These are phyloP conservation scores for Coprinopsis cinerea DNA, from an alignment of 768 basidiomycete species.

Conservation along the genomic window DNA sequence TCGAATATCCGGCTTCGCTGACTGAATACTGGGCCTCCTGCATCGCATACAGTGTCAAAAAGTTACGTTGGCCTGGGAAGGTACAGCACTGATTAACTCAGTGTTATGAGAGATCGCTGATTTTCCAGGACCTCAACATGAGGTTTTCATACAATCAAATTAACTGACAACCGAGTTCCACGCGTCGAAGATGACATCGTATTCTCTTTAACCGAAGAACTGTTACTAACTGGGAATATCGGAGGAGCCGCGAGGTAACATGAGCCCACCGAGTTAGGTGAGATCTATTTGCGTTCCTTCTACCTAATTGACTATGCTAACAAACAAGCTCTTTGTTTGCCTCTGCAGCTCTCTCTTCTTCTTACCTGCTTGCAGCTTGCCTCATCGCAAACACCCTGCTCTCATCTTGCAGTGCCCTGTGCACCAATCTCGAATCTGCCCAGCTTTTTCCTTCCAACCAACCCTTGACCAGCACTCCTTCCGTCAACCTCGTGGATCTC, in stretches of 20 bases:
- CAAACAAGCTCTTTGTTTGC: slow-evolving; percentile 31
- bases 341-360: slow-evolving; percentile 16
- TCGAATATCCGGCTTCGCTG: neutral
- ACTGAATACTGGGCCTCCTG: neutral
- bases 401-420: slow-evolving; percentile 15
- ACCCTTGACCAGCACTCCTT: slow-evolving; percentile 32
- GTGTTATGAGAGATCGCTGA: neutral
- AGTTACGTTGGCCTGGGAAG: slow-evolving; percentile 6
- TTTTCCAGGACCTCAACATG: slow-evolving; percentile 22
- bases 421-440: slow-evolving; percentile 16
- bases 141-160: slow-evolving; percentile 30
- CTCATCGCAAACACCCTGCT: slow-evolving; percentile 18
- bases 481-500: slow-evolving; percentile 44
- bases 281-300: slow-evolving; percentile 17
- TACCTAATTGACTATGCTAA: slow-evolving; percentile 31
- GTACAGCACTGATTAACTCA: slow-evolving; percentile 1
- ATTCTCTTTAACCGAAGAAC: slow-evolving; percentile 19
- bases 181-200: slow-evolving; percentile 29
- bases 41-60: neutral
- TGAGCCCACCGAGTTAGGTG: slow-evolving; percentile 24
- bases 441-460: slow-evolving; percentile 18
- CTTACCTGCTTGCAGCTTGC: slow-evolving; percentile 19
- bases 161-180: slow-evolving; percentile 28
- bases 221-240: slow-evolving; percentile 17
- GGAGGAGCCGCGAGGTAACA: slow-evolving; percentile 20